phyloP scores from a whole-genome alignment of 1,284 basidiomycete genomes.

The Schizophyllum commune region DNA sequence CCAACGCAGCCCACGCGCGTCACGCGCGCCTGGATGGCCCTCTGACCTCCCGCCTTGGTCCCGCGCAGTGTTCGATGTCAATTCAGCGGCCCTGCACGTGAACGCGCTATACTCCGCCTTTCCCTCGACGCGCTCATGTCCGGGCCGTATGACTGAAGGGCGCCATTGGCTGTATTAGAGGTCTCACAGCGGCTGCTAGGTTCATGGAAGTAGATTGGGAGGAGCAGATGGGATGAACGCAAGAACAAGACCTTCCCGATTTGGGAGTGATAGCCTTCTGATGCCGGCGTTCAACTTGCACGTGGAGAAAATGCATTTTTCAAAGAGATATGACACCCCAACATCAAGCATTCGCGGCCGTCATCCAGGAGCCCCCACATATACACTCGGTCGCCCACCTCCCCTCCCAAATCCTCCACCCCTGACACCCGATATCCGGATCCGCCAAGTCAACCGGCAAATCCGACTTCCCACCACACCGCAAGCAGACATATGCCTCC shows the following conservation, averaged over 20 bases:
- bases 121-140: background rate
- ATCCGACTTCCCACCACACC: conserved; percentile 55
- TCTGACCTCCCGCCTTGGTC: background rate
- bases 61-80: background rate
- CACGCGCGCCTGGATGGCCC: background rate
- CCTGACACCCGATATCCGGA: conserved; percentile 27
- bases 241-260: background rate
- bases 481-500: conserved; percentile 38
- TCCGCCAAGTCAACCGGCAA: conserved; percentile 23
- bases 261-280: background rate
- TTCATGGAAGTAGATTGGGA: no score
- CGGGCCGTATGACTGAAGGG: no score
- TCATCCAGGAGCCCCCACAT: conserved; percentile 60
- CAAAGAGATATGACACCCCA: background rate
- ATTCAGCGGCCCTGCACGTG: background rate
- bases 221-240: background rate
- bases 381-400: conserved; percentile 52
- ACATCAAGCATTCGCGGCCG: background rate
- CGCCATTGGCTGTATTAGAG: no score
- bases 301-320: no score
- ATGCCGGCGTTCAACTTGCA: no score
- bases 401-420: conserved; percentile 58
- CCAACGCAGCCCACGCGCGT: background rate
- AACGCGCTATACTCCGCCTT: background rate
- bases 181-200: no score